Conservation (phyloP, 805 yeast species). For the Suhomyces faveliae region DNA sequence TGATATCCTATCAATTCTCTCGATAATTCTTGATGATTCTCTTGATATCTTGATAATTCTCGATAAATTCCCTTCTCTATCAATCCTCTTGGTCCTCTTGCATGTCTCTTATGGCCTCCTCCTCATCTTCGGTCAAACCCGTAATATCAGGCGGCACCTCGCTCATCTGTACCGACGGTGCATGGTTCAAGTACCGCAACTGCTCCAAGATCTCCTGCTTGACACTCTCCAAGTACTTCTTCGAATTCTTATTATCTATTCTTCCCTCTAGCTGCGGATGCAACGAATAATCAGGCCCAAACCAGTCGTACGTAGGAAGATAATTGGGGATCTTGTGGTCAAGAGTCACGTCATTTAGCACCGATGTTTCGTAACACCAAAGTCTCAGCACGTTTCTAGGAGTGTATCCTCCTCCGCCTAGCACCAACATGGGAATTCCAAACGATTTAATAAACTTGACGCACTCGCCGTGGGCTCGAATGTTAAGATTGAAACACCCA, state of each 20-base stretch:
- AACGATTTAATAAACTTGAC: constrained; percentile 85
- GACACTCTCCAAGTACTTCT: constrained; percentile 78
- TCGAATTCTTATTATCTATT: constrained; percentile 81
- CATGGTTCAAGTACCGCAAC: constrained; percentile 77
- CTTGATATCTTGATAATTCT: no score
- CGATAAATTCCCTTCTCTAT: not conserved
- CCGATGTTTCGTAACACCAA: constrained; percentile 93
- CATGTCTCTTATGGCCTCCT: constrained; percentile 35
- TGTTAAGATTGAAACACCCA: constrained; percentile 90
- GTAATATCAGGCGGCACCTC: constrained; percentile 74
- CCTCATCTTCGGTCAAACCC: constrained; percentile 45
- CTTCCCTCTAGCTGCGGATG: constrained; percentile 63
- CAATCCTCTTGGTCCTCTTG: constrained; percentile 24
- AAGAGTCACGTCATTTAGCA: constrained; percentile 59
- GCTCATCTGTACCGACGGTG: constrained; percentile 92
- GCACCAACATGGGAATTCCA: constrained; percentile 83
- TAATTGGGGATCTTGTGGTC: constrained; percentile 55
- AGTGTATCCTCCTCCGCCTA: constrained; percentile 98
- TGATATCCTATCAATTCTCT: no score
- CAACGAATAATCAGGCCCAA: constrained; percentile 86
- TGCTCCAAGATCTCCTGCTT: constrained; percentile 76
- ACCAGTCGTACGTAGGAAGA: constrained; percentile 76
- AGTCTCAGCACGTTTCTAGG: constrained; percentile 91
- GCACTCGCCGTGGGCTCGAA: constrained; percentile 94
- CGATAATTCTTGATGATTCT: no score